phyloP scores from a whole-genome alignment of 2,329 filamentous ascomycete genomes.

The Aspergillus carbonarius region DNA sequence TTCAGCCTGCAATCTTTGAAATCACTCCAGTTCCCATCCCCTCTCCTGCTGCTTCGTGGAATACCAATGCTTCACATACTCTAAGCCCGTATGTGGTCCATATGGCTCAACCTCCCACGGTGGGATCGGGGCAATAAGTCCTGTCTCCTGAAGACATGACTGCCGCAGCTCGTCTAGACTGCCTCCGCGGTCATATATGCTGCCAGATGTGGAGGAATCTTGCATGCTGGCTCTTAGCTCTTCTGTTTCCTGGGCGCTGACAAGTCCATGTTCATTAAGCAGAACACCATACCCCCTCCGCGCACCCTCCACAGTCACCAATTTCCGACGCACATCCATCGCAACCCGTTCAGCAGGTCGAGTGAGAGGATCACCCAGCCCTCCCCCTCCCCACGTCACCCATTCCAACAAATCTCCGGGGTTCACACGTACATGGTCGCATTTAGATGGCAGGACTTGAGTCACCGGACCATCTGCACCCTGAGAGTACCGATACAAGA shows the following conservation, averaged over 20 bases:
- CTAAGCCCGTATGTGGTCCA: conserved; percentile 45
- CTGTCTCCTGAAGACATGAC: conserved; percentile 44
- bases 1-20: not conserved
- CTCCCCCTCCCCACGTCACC: conserved; percentile 53
- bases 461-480: conserved; percentile 32
- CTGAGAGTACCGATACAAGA: conserved; percentile 43
- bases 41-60: conserved; percentile 13
- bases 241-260: conserved; percentile 39
- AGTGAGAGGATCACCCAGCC: conserved; percentile 49
- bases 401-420: conserved; percentile 51
- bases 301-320: conserved; percentile 47
- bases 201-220: conserved; percentile 7
- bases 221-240: conserved; percentile 35
- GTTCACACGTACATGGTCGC: conserved; percentile 48
- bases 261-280: conserved; percentile 37
- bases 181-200: conserved; percentile 46
- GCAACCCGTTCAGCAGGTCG: conserved; percentile 47
- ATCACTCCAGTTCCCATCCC: conserved; percentile 13
- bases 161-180: conserved; percentile 40
- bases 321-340: conserved; percentile 46
- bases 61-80: conserved; percentile 49
- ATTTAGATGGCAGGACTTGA: conserved; percentile 47
- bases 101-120: conserved; percentile 49
- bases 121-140: conserved; percentile 41
- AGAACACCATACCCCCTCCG: conserved; percentile 48